A percentile compares a stretch with the other conserved stretches of the same genome.
Conservation (phyloP, 2,329 filamentous ascomycete species). For the Sporothrix globosa region DNA sequence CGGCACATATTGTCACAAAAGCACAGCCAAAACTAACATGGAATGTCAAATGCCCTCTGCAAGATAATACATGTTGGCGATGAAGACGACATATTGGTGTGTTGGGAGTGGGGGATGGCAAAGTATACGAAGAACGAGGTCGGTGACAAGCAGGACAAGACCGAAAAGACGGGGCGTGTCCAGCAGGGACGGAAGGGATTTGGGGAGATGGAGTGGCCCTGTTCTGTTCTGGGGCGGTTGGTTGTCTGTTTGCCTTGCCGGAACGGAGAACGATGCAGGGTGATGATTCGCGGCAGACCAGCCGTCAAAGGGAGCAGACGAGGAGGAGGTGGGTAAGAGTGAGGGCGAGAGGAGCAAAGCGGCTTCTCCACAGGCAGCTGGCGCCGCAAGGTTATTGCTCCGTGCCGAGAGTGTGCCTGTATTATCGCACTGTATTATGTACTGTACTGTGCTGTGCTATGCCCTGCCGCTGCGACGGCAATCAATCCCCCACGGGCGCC, state of each 20-base stretch:
- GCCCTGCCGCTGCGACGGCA: constrained; percentile 19
- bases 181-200: constrained; percentile 23
- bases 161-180: constrained; percentile 1
- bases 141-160: neutral
- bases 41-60: neutral
- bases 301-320: constrained; percentile 16
- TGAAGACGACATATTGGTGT: neutral
- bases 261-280: constrained; percentile 27
- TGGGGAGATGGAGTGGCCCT: constrained; percentile 19
- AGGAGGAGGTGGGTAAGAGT: neutral
- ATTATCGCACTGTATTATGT: neutral
- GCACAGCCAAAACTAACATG: neutral
- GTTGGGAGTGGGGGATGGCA: constrained; percentile 24
- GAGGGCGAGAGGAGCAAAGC: constrained; percentile 9
- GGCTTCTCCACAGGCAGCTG: neutral
- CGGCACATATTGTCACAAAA: neutral
- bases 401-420: neutral
- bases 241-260: constrained; percentile 14
- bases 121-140: constrained; percentile 16
- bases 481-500: constrained; percentile 17
- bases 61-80: neutral
- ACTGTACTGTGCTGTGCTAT: constrained; percentile 14
- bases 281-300: constrained; percentile 19
- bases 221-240: neutral
- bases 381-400: constrained; percentile 8